A percentile compares a stretch with the other conserved stretches of the same genome.
Evolutionary conservation across 257 asterid species (phyloP).

Genomic region (Solanum arcanum): DNA sequence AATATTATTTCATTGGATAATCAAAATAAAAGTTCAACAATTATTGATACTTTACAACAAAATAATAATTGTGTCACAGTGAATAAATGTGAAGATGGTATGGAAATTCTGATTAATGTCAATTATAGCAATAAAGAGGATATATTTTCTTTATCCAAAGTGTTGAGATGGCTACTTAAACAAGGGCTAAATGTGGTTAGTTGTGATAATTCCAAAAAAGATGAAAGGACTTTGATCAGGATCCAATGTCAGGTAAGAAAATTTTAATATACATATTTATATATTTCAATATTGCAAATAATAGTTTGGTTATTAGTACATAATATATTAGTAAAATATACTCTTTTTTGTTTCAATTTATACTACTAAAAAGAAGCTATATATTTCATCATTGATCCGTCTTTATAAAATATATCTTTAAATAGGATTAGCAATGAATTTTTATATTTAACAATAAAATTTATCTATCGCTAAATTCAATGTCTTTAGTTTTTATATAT

Average conservation of each 20-base stretch:
- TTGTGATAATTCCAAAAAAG: slow-evolving; percentile 7
- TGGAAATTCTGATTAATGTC: slow-evolving; percentile 17
- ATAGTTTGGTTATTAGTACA: background rate
- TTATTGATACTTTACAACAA: background rate
- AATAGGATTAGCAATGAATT: background rate
- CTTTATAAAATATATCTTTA: no score
- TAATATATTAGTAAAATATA: background rate
- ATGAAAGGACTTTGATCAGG: slow-evolving; percentile 5
- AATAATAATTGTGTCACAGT: slow-evolving; percentile 1
- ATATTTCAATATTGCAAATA: background rate
- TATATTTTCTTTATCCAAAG: slow-evolving; percentile 18
- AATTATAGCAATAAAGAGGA: background rate
- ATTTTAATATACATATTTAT: background rate
- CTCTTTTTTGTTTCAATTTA: background rate
- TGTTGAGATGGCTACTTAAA: slow-evolving; percentile 8
- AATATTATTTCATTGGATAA: background rate
- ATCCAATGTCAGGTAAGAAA: slow-evolving; percentile 19
- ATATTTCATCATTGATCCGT: accelerated
- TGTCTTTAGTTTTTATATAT: background rate
- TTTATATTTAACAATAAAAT: no score
- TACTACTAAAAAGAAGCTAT: no score
- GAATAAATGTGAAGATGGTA: background rate
- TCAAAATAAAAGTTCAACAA: background rate
- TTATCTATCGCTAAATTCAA: background rate
- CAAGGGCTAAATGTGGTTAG: slow-evolving; percentile 8